Evolutionary conservation across 225 moss, liverwort and hornwort genomes (phyloP).

Genomic region (Thuidium tamariscinum): DNA sequence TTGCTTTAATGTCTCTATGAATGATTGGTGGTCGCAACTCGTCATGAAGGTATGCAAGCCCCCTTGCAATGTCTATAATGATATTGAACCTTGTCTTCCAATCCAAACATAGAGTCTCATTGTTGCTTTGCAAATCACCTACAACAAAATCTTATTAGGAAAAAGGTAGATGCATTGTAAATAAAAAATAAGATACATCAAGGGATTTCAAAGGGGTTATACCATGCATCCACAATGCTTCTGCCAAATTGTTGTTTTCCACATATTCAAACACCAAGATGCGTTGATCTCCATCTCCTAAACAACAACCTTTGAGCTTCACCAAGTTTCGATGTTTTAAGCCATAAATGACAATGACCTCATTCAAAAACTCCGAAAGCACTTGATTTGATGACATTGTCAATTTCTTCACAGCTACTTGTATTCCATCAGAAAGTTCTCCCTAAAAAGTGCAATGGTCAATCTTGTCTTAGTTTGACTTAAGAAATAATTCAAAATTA

Average conservation of each 20-base stretch:
- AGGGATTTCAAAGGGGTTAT: neutral
- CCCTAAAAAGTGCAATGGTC: neutral
- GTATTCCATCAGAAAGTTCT: neutral
- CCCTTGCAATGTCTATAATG: neutral
- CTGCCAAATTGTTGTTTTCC: neutral
- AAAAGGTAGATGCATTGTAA: too few relatives aligned
- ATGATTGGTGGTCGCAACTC: neutral
- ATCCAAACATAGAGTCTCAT: neutral
- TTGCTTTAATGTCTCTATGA: neutral
- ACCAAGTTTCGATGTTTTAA: neutral
- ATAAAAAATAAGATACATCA: rapidly evolving
- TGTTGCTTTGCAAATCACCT: neutral
- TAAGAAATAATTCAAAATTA: too few relatives aligned
- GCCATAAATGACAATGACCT: neutral
- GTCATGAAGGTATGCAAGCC: neutral
- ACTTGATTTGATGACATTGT: neutral
- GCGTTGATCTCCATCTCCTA: neutral
- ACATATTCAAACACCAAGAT: neutral
- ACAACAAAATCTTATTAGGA: neutral
- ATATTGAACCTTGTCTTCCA: constrained; percentile 5
- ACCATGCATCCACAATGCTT: neutral
- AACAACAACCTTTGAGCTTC: neutral
- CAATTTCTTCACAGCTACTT: neutral
- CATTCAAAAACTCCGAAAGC: neutral
- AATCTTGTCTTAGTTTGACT: too few relatives aligned